Base-by-base conservation (phyloP, 352 stramenopile species). In the Globisporangium takayamanum region DNA sequence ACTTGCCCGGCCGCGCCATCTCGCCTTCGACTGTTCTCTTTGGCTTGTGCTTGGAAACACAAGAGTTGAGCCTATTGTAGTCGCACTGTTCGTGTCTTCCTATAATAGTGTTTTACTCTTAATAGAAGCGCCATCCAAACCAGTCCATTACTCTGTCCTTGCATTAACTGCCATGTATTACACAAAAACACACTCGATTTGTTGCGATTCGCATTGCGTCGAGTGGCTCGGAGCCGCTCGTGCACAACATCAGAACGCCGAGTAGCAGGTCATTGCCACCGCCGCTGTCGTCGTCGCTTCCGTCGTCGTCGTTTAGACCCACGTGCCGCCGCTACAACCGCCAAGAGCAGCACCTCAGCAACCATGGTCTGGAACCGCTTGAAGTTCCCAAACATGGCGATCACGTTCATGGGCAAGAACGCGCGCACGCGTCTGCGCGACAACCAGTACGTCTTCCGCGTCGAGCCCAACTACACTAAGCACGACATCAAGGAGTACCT, bases 401-500 rank as follows among this genome's bases (percentile, higher is more conserved):
- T 94, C 60, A 88, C 81, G 49, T 92, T 90, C 74, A 87, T 94
- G 78, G 80, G 80, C 49, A 92, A 92, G 75, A 94, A 90, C 64
- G 66, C 76, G 52, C 81, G 83, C 59, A 87, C 76, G 64, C 72
- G 80, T 36, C 69, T 89, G 61, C 78, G 73, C 42, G 80, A 88
- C 48, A 94, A 94, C 72, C 78, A 94, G 72, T 89, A 82, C 64
- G 82, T 95, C 39, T 98, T 98, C 75, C 89, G 94, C 51, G 88
- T 98, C 16, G 78, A 97, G 63, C 94, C 95, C 28, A 87, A 88
- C 66, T 98, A 98, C 87, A 98, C 92, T 51, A 98, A 98, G 76
- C 84, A 97, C 70, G 95, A 98, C 79, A 94, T 98, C 55, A 98
- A 98, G 72, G 94, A 98, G 76, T 98, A 98, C 74, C 69, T 98